These are phyloP conservation scores for Ceriops zippeliana DNA, from an alignment of 345 rosid species.

Conservation along the genomic window DNA sequence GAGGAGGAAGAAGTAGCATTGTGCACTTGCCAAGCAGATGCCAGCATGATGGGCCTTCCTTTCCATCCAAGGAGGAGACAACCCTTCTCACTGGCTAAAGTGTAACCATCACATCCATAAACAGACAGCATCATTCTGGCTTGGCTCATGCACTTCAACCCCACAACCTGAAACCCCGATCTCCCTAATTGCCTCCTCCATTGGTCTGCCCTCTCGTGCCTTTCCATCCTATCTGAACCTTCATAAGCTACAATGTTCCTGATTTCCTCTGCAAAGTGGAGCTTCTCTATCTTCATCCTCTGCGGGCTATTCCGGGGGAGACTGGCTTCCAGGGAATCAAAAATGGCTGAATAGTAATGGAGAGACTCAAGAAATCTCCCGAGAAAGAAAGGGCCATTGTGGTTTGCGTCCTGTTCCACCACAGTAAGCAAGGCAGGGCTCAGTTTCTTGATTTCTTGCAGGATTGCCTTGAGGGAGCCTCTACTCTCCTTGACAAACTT, in stretches of 20 bases:
- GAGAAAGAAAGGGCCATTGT: constrained; percentile 64
- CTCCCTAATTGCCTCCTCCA: constrained; percentile 68
- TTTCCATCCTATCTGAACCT: constrained; percentile 44
- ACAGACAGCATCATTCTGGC: constrained; percentile 57
- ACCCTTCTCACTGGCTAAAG: constrained; percentile 48
- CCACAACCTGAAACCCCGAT: constrained; percentile 55
- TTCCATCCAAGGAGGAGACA: constrained; percentile 61
- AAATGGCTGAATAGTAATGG: constrained; percentile 60
- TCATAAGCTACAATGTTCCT: constrained; percentile 52
- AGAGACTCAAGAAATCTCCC: constrained; percentile 71
- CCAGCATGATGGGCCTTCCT: constrained; percentile 61
- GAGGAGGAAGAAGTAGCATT: constrained; percentile 20
- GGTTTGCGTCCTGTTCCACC: constrained; percentile 68
- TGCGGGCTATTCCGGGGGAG: constrained; percentile 44
- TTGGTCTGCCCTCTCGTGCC: constrained; percentile 66
- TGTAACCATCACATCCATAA: constrained; percentile 58
- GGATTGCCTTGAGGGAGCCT: constrained; percentile 60
- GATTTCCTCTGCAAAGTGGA: constrained; percentile 53
- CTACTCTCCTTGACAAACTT: constrained; percentile 58
- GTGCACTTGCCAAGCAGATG: constrained; percentile 60
- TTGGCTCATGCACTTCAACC: constrained; percentile 48
- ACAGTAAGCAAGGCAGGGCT: constrained; percentile 46
- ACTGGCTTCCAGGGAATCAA: constrained; percentile 58
- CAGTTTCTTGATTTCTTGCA: constrained; percentile 58
- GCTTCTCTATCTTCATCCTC: constrained; percentile 56